phyloP scores from a whole-genome alignment of 768 basidiomycete species.

The Mycena capillaripes region DNA sequence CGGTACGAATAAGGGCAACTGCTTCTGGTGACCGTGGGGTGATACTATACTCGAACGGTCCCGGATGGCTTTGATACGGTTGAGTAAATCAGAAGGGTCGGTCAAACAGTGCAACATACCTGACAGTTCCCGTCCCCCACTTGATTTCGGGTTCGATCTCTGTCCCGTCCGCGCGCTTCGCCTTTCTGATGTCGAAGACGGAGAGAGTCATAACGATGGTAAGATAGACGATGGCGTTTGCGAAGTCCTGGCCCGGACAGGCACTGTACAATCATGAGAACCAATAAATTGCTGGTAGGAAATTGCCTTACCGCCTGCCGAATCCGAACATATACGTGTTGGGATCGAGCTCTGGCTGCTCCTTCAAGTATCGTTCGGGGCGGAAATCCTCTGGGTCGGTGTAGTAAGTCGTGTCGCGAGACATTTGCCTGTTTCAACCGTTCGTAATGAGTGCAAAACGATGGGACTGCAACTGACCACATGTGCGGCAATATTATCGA shows the following conservation, averaged over 20 bases:
- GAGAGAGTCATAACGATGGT: constrained; percentile 44
- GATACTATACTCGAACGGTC: constrained; percentile 41
- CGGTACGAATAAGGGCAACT: constrained; percentile 36
- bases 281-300: background rate
- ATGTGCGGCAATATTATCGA: constrained; percentile 31
- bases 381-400: constrained; percentile 45
- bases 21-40: constrained; percentile 40
- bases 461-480: constrained; percentile 9
- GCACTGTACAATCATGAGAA: constrained; percentile 18
- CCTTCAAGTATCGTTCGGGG: constrained; percentile 55
- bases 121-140: constrained; percentile 53
- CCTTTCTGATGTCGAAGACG: constrained; percentile 43
- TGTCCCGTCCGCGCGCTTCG: constrained; percentile 38
- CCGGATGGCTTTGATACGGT: constrained; percentile 38
- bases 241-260: constrained; percentile 48
- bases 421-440: constrained; percentile 39
- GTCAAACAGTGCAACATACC: constrained; percentile 34
- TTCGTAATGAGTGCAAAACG: background rate
- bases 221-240: constrained; percentile 45
- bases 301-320: constrained; percentile 51
- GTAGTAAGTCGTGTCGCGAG: constrained; percentile 40
- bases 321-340: constrained; percentile 60
- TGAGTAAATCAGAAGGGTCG: constrained; percentile 2
- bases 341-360: constrained; percentile 50
- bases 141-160: constrained; percentile 52